A percentile compares a stretch with the other conserved stretches of the same genome.
Conservation (phyloP, 495 filamentous ascomycete genomes). For the Podospora bellae-mahoneyi region DNA sequence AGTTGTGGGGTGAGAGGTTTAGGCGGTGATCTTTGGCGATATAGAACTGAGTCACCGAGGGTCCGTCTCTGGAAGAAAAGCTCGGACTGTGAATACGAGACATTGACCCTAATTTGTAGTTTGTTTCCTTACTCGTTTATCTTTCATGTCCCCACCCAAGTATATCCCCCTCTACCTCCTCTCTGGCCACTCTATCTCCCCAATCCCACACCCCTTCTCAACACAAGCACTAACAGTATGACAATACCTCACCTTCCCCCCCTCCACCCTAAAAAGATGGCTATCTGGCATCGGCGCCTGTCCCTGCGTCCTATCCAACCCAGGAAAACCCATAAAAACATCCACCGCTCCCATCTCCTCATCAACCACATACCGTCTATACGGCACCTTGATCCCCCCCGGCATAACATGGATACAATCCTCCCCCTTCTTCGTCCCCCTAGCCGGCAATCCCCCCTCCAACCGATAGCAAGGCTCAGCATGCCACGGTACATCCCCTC, state of each 20-base stretch:
- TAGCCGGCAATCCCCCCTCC: conserved; percentile 32
- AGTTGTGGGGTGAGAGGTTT: not conserved
- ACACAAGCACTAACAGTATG: conserved; percentile 33
- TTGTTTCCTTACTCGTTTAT: not conserved
- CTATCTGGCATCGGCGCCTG: conserved; percentile 35
- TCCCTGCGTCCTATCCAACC: conserved; percentile 34
- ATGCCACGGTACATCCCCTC: conserved; percentile 32
- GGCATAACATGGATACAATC: conserved; percentile 22
- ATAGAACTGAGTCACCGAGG: not conserved
- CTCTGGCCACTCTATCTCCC: not conserved
- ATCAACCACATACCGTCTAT: conserved; percentile 41
- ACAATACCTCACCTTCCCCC: conserved; percentile 37
- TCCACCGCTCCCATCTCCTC: conserved; percentile 37
- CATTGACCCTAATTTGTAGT: not conserved
- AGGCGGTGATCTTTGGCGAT: not conserved
- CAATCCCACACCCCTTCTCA: not conserved
- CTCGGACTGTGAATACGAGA: not conserved
- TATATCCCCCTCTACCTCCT: not conserved
- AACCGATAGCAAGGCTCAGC: conserved; percentile 36
- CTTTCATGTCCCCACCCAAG: not conserved
- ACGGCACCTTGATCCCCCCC: conserved; percentile 34
- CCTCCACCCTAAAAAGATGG: conserved; percentile 39
- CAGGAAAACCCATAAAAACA: conserved; percentile 39
- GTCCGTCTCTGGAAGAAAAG: not conserved
- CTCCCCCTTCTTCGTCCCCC: conserved; percentile 10